These are phyloP conservation scores for Lagenidium giganteum DNA, from an alignment of 352 stramenopile species.

Conservation along the genomic window DNA sequence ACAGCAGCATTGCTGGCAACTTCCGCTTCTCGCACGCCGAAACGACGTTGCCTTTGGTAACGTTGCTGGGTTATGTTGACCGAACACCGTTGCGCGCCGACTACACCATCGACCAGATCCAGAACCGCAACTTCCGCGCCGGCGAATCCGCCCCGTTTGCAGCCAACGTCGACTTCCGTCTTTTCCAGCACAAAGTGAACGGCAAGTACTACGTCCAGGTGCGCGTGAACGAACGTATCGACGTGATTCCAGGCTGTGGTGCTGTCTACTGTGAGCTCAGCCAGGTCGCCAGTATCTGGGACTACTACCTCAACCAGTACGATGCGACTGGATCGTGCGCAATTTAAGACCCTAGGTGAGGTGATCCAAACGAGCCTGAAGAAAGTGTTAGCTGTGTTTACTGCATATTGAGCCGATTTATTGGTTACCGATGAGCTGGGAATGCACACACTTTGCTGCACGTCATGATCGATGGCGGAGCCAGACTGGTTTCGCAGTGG, in stretches of 20 bases:
- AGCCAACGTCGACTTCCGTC: conserved; percentile 50
- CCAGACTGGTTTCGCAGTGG: too few species aligned
- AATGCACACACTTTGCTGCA: too few species aligned
- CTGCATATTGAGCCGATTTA: too few species aligned
- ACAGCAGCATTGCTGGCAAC: conserved; percentile 29
- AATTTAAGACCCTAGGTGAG: too few species aligned
- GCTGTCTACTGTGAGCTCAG: conserved; percentile 18
- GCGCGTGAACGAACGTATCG: conserved; percentile 33
- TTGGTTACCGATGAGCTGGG: too few species aligned
- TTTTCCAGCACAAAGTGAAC: conserved; percentile 36
- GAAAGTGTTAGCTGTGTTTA: too few species aligned
- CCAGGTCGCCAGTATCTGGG: conserved; percentile 16
- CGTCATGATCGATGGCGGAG: too few species aligned
- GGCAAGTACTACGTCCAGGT: conserved; percentile 43
- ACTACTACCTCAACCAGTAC: conserved; percentile 11
- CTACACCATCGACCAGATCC: conserved; percentile 28
- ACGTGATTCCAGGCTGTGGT: conserved; percentile 13
- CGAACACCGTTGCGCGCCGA: conserved; percentile 20
- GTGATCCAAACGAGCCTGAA: too few species aligned
- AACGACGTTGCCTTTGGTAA: conserved; percentile 44
- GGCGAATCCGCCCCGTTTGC: conserved; percentile 36
- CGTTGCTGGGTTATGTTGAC: conserved; percentile 35
- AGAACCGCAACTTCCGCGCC: conserved; percentile 32
- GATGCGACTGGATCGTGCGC: too few species aligned
- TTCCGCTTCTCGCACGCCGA: conserved; percentile 53